phyloP scores from a whole-genome alignment of 192 early-diverging fungal genomes.

The Gryganskiella cystojenkinii region DNA sequence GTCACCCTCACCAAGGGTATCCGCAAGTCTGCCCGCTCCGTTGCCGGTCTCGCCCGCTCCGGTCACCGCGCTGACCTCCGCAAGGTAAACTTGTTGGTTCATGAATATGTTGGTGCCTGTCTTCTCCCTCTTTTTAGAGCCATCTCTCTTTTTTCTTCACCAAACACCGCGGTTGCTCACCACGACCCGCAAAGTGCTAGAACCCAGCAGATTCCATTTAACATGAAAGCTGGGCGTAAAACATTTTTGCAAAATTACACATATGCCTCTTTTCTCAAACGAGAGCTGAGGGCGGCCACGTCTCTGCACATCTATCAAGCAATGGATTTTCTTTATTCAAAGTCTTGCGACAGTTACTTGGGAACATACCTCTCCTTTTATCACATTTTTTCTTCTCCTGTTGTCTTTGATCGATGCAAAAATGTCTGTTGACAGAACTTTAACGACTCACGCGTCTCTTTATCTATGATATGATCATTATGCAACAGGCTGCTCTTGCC shows the following conservation, averaged over 20 bases:
- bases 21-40: conserved; percentile 71
- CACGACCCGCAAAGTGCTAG: conserved; percentile 41
- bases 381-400: neutral
- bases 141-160: too few relatives aligned
- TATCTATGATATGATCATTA: neutral
- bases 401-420: neutral
- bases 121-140: neutral
- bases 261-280: conserved; percentile 6
- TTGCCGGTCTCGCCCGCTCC: conserved; percentile 67
- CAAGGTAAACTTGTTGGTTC: conserved; percentile 55
- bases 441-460: neutral
- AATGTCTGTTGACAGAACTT: neutral
- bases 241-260: conserved; percentile 31
- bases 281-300: conserved; percentile 1
- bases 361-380: conserved; percentile 18
- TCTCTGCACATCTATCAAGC: conserved; percentile 22
- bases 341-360: conserved; percentile 38
- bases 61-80: conserved; percentile 81
- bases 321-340: conserved; percentile 31
- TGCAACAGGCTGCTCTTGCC: conserved; percentile 71
- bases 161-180: too few relatives aligned
- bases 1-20: conserved; percentile 68
- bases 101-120: neutral
- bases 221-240: conserved; percentile 48
- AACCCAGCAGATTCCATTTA: conserved; percentile 37